Evolutionary conservation across 2,329 filamentous ascomycete species (phyloP), one percentile per base, ranked within the genome.

Genomic region (Amylocarpus encephaloides): DNA sequence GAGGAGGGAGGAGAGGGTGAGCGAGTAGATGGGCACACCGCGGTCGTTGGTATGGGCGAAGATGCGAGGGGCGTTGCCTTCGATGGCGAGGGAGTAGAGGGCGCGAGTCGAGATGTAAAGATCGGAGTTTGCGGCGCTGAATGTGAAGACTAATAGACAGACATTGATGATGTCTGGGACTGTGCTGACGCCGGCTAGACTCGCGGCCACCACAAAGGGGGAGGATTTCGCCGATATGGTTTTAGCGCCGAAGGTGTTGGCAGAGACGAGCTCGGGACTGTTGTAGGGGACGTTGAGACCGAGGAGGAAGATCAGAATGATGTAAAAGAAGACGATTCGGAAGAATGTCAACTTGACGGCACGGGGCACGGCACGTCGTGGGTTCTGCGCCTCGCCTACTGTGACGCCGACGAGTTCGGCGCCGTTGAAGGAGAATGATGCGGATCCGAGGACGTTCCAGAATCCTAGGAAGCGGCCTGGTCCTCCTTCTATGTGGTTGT

Each of bases 161-260:
- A 75, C 82, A 61, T 87, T 87, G 71, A 87, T 84, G 59, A 86
- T 75, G 52, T 80, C 78, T 60, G 83, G 79, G 6, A 88, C 74
- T 1, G 75, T 78, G 5, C 71, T 68, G 58, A 90, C 87, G 10
- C 79, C 76, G 5, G 85, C 75, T 15, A 77, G 72, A 62, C 81
- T 75, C 69, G 88, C 88, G 35, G 84, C 83, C 16, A 75, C 63
- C 16, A 75, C 72, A 55, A 71, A 71, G 43, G 76, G 64, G 12
- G 75, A 78, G 9, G 76, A 76, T 52, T 77, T 77, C 7, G 61
- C 62, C 12, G 43, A 50, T 16, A 38, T 53, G 1, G 75, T 74
- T 32, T 73, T 52, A 48, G 48, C 49, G 43, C 46, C 47, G 41
- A 53, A 70, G 32, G 66, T 68, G n/a, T 73, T 75, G 9, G 77